Base-by-base conservation (phyloP, 2,329 filamentous ascomycete genomes). In the Hirsutella minnesotensis region DNA sequence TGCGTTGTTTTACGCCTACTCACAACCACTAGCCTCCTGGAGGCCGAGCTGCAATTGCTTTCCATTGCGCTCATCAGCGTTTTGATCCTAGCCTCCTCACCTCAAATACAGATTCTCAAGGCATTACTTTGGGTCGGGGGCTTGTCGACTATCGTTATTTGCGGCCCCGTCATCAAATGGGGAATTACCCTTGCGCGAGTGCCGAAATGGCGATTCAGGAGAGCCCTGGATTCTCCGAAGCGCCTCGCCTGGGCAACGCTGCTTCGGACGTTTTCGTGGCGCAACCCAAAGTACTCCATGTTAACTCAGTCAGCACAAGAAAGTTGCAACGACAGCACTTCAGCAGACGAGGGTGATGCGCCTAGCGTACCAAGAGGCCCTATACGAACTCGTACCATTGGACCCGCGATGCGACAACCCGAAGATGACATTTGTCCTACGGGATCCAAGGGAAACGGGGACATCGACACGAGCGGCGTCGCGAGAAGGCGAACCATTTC, bases 181-280 rank as follows among this genome's bases (percentile, higher is more conserved):
- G 88, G 86, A 38, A 83, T 96, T 42, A 75, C 82, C 21, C 67
- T 98, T 47, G 89, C 90, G 40, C 75, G 90, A 44, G 86, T 96
- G 16, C 92, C 92, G 3, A 87, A 80, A 53, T 95, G 90, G 87
- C 84, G 89, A 36, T 89, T 96, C 53, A 75, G 79, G 52, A 77
- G 80, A 43, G 65, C 70, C 16, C 59, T 65, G 1, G 57, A 56
- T 24, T 53, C 44, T 61, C 63, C 51, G 59, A 62, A 44, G 47
- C 56, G 30, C 53, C 59, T 47, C 47, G 58, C 51, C 41, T 68
- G 50, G 55, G 70, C 52, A 61, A 63, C 47, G 42, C 62, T 52
- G 58, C 64, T 44, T 55, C 68, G 50, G 51, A 63, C 48, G 50
- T 45, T 72, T 45, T 60, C 71, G 0, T 71, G 72, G 54, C 64